Conservation (phyloP, 2,329 filamentous ascomycete genomes). For the Neofusicoccum umdonicola region DNA sequence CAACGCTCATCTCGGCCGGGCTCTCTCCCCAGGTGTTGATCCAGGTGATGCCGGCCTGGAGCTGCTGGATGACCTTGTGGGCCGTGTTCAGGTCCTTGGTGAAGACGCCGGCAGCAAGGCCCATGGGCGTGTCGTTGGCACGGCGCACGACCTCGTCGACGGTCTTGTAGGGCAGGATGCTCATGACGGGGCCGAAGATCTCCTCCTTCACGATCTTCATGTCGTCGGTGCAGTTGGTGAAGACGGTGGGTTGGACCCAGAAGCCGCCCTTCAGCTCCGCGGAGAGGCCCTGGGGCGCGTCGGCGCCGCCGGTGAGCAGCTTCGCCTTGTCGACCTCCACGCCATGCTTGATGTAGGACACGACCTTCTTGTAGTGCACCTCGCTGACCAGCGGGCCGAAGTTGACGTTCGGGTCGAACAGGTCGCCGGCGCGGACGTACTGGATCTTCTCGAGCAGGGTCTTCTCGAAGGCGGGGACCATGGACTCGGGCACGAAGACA, state of each 20-base stretch:
- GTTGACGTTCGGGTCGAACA: slow-evolving; percentile 72
- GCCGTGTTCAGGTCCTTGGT: slow-evolving; percentile 71
- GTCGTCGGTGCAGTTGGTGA: slow-evolving; percentile 77
- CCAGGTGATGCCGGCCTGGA: slow-evolving; percentile 88
- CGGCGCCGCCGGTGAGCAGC: slow-evolving; percentile 68
- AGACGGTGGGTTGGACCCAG: slow-evolving; percentile 82
- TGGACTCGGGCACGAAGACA: slow-evolving; percentile 70
- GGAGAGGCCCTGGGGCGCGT: slow-evolving; percentile 49
- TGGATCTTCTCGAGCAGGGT: slow-evolving; percentile 67
- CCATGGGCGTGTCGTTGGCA: slow-evolving; percentile 74
- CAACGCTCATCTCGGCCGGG: slow-evolving; percentile 88
- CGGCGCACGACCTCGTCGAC: slow-evolving; percentile 68
- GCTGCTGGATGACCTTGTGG: slow-evolving; percentile 66
- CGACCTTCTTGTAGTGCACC: slow-evolving; percentile 73
- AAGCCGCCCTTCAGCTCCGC: slow-evolving; percentile 61
- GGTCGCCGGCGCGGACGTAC: slow-evolving; percentile 68
- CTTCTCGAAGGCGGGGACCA: slow-evolving; percentile 68
- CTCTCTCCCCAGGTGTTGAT: slow-evolving; percentile 92
- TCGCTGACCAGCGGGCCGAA: slow-evolving; percentile 79
- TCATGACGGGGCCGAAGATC: slow-evolving; percentile 87
- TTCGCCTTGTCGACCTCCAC: slow-evolving; percentile 70
- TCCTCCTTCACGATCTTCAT: slow-evolving; percentile 82
- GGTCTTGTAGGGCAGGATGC: slow-evolving; percentile 70
- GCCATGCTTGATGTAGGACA: slow-evolving; percentile 73
- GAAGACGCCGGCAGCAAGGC: slow-evolving; percentile 81